Base-by-base conservation (phyloP, 352 stramenopile species). In the Phytophthora boehmeriae region DNA sequence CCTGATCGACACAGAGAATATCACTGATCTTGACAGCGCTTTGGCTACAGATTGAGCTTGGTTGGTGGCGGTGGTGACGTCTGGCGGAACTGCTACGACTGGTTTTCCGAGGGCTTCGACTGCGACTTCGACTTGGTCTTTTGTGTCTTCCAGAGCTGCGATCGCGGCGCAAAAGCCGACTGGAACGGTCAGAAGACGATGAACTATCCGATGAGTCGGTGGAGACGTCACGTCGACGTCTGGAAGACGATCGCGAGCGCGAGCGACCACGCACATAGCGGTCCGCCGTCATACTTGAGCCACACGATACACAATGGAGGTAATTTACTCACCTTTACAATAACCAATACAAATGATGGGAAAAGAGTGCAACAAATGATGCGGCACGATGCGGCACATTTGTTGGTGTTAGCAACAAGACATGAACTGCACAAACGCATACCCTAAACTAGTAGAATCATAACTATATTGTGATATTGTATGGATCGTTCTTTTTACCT, bases 241-340 rank as follows among this genome's bases (percentile, higher is more conserved):
- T 54, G 17, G 32, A 52, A 48, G 32, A 41, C 34, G 22, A 42
- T 36, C 58, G 30, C n/a, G 47, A 57, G 36, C 45, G 27, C 30
- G 47, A 67, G 49, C 56, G 56, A 61, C 55, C 47, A 43, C 25
- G 42, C 19, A 28, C 42, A 42, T 57, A 42, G 59, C 61, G 47
- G 34, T 41, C 34, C 41, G 27, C 20, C 32, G 49, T 54, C 61
- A 69, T 69, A n/a, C 32, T 8, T 38, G 22, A 16, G 13, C n/a
- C 8, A n/a, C 10, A 1, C 2, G 16, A 41, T 41, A 17, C 16
- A 41, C 5, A 41, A 13, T 4, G 10, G 3, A 17, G 34, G 34
- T 46, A 46, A 25, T 22, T 14, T 46, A 27, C 6, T 30, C 25
- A 46, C 27, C 2, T 9, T 6, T 46, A 27, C 13, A 46, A 27